Evolutionary conservation across 176 grass and related monocot genomes (phyloP), one percentile per base, ranked within the genome.

Genomic region (Poa pratensis): DNA sequence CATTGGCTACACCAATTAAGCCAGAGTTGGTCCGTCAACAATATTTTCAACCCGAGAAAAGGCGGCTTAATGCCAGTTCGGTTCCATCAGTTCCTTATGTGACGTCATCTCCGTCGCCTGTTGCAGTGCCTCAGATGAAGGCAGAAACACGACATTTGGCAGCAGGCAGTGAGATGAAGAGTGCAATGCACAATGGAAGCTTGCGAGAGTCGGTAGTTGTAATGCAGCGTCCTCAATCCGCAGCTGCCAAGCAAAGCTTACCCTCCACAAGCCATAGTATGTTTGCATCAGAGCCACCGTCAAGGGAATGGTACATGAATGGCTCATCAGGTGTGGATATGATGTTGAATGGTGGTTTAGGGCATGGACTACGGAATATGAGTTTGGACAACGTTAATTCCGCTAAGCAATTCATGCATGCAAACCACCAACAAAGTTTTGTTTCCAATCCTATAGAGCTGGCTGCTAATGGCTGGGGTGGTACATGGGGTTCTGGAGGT

Each of bases 221-320:
- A 73, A 98, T 98, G 96, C 96, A 95, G 89, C 90, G 93, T 65
- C 93, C 88, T 58, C 93, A 88, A 61, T 95, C 88, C 1, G 49
- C 86, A 65, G 76, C 81, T 91, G 74, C 82, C 50, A 99, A 91
- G 70, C 97, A 94, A 75, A 96, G 90, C 49, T 26, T 93, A 53
- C 83, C 91, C 22, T 98, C 93, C 52, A 92, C 89, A 88, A 90
- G 93, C 75, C 87, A 77, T 57, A 73, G 90, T 68, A 85, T 92
- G 73, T 88, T 85, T 78, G 63, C 82, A 45, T 86, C 85, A 37
- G 85, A 85, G 77, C 82, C 87, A 46, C 37, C 85, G 81, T 82
- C 90, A 75, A 88, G 89, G 86, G 88, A 91, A 65, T 94, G 93
- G 83, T 91, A 90, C 85, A 78, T 92, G 20, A 97, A 94, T 72